Conservation (phyloP, 176 grass and related monocot genomes). For the Aegilops umbellulata region DNA sequence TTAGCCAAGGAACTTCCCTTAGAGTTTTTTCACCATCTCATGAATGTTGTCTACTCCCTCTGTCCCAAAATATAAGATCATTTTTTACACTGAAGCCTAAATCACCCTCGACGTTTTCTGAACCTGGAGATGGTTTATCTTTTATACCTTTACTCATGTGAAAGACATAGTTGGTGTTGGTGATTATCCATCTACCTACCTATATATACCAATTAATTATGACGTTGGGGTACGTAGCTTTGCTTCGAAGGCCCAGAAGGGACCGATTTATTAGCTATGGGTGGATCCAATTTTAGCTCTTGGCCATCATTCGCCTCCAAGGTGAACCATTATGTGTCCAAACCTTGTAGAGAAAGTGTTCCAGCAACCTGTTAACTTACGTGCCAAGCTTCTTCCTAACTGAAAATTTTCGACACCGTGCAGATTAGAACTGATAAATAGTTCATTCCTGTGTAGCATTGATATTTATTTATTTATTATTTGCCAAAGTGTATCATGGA, state of each 20-base stretch:
- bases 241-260: neutral
- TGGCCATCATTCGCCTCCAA: neutral
- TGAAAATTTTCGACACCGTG: no score
- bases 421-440: no score
- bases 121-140: neutral
- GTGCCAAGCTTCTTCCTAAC: no score
- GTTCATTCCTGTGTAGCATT: no score
- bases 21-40: no score
- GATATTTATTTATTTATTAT: no score
- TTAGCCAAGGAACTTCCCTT: neutral
- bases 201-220: no score
- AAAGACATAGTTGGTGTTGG: neutral
- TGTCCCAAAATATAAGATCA: no score
- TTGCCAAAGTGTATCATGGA: no score
- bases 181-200: neutral
- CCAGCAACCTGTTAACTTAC: no score
- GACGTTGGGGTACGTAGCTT: neutral
- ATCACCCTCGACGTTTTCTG: neutral
- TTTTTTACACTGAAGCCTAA: neutral
- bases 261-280: neutral
- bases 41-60: neutral
- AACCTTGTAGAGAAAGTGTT: no score
- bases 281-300: neutral
- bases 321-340: no score
- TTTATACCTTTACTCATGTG: neutral